These are phyloP conservation scores for Hanseniaspora jakobsenii DNA, from an alignment of 805 yeast genomes.

Conservation along the genomic window DNA sequence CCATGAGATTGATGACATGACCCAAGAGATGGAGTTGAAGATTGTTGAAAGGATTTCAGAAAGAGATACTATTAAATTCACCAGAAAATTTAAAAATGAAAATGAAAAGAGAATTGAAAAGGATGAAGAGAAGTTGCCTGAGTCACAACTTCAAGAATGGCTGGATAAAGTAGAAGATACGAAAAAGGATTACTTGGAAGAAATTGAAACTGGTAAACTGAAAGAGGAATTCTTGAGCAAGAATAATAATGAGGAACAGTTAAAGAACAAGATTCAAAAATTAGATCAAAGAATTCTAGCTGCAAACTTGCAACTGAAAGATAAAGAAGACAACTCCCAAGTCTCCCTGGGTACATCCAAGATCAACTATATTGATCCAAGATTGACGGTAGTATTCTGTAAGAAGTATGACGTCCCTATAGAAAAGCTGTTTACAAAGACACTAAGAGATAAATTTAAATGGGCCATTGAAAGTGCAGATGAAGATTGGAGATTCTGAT, in stretches of 20 bases:
- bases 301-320: slow-evolving; percentile 65
- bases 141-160: slow-evolving; percentile 47
- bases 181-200: slow-evolving; percentile 41
- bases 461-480: slow-evolving; percentile 94
- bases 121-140: slow-evolving; percentile 40
- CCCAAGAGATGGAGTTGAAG: slow-evolving; percentile 48
- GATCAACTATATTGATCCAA: slow-evolving; percentile 89
- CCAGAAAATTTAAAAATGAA: slow-evolving; percentile 59
- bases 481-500: slow-evolving; percentile 73
- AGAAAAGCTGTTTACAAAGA: slow-evolving; percentile 82
- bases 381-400: slow-evolving; percentile 78
- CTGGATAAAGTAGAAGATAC: slow-evolving; percentile 43
- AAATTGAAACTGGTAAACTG: slow-evolving; percentile 36
- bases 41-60: slow-evolving; percentile 51
- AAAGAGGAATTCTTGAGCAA: slow-evolving; percentile 46
- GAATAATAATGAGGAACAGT: slow-evolving; percentile 47
- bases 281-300: slow-evolving; percentile 59
- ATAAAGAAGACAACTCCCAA: slow-evolving; percentile 85
- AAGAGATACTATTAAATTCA: slow-evolving; percentile 52
- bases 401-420: slow-evolving; percentile 80
- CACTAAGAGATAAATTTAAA: slow-evolving; percentile 79
- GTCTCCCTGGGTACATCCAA: slow-evolving; percentile 90
- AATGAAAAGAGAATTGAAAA: slow-evolving; percentile 60
- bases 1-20: slow-evolving; percentile 53
- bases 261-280: slow-evolving; percentile 57